phyloP scores from a whole-genome alignment of 495 filamentous ascomycete species.

The Parachaetomium inaequale region DNA sequence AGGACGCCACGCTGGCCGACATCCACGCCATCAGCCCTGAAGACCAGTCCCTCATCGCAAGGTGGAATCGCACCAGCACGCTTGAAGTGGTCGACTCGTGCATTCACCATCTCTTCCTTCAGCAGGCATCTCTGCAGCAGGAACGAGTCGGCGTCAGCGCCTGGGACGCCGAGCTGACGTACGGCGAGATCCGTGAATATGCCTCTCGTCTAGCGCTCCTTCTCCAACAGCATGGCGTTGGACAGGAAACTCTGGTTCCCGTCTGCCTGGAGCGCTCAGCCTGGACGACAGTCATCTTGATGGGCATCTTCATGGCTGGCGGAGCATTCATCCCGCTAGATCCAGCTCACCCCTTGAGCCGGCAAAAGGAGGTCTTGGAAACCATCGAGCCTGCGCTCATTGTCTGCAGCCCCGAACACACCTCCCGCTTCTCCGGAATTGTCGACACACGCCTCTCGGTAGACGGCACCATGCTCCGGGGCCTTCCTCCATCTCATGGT shows the following conservation, averaged over 20 bases:
- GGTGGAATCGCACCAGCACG: conserved; percentile 16
- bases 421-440: conserved; percentile 11
- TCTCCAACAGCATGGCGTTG: conserved; percentile 39
- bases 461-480: conserved; percentile 14
- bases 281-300: conserved; percentile 44
- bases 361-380: conserved; percentile 39
- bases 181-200: conserved; percentile 43
- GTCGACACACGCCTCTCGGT: conserved; percentile 13
- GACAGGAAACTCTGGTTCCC: conserved; percentile 50
- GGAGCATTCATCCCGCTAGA: conserved; percentile 58
- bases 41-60: conserved; percentile 19
- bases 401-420: conserved; percentile 23
- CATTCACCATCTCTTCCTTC: conserved; percentile 38
- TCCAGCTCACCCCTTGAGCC: conserved; percentile 48
- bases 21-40: conserved; percentile 23
- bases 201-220: conserved; percentile 38
- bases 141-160: conserved; percentile 32
- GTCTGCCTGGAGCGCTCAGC: conserved; percentile 55
- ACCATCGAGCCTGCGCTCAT: conserved; percentile 32
- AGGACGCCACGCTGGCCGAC: conserved; percentile 12
- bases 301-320: conserved; percentile 50
- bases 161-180: conserved; percentile 60
- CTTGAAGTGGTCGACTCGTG: conserved; percentile 24
- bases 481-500: conserved; percentile 1
- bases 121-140: conserved; percentile 43